Percentiles rank a stretch among this genome's conserved stretches.
These are phyloP conservation scores for Acorus gramineus DNA, from an alignment of 106 monocot genomes.

Conservation along the genomic window DNA sequence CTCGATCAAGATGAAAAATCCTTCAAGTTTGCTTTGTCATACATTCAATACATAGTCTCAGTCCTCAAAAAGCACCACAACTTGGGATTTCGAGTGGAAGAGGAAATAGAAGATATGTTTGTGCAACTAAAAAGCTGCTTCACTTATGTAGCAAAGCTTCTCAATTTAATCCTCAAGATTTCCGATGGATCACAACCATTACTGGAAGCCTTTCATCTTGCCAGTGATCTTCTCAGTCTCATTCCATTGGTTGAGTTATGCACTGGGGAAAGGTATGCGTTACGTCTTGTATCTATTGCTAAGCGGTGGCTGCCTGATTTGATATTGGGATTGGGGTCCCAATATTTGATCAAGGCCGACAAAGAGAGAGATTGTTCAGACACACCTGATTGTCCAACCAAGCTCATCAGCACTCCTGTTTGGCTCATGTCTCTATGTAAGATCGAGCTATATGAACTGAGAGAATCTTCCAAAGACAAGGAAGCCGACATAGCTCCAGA, in stretches of 20 bases:
- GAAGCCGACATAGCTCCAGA: conserved; percentile 1
- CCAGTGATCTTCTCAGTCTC: conserved; percentile 70
- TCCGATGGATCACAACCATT: conserved; percentile 28
- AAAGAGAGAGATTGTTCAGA: conserved; percentile 1
- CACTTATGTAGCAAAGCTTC: conserved; percentile 72
- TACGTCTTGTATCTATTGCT: conserved; percentile 26
- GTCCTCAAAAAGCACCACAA: conserved; percentile 17
- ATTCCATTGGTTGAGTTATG: conserved; percentile 39
- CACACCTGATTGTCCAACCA: background rate
- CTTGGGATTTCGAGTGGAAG: conserved; percentile 15
- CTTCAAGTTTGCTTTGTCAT: conserved; percentile 48
- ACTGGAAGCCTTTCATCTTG: conserved; percentile 39
- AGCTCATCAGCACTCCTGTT: conserved; percentile 16
- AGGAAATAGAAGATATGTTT: conserved; percentile 31
- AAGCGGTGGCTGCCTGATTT: conserved; percentile 79
- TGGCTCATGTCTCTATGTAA: conserved; percentile 57
- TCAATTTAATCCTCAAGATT: conserved; percentile 43
- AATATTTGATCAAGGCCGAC: conserved; percentile 21
- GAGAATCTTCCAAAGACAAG: conserved; percentile 7
- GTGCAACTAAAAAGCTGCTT: conserved; percentile 41
- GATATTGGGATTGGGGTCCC: conserved; percentile 52
- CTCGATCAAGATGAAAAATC: conserved; percentile 24
- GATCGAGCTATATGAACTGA: conserved; percentile 28
- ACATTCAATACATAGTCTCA: conserved; percentile 24
- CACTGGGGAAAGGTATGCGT: conserved; percentile 36